These are phyloP conservation scores for Backusella circina DNA, from an alignment of 192 early-diverging fungal species.

Conservation along the genomic window DNA sequence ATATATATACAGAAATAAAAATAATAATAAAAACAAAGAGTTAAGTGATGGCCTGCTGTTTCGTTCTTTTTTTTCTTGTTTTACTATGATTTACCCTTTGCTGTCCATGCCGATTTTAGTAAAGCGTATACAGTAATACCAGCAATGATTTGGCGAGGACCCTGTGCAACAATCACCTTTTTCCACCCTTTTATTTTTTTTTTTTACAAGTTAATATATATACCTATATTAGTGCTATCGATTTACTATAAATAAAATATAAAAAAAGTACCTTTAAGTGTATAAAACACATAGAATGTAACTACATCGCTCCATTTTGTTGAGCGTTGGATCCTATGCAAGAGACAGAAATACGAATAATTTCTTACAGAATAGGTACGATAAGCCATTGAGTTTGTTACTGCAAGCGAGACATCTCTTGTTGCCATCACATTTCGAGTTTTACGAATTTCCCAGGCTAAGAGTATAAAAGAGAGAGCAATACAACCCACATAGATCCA, in stretches of 20 bases:
- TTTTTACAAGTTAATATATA: not conserved
- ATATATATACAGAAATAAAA: not conserved
- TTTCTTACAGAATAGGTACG: constrained; percentile 69
- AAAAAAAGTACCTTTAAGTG: constrained; percentile 60
- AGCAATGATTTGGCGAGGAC: constrained; percentile 74
- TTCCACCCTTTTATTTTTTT: constrained; percentile 66
- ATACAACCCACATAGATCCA: constrained; percentile 62
- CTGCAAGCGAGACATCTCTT: constrained; percentile 73
- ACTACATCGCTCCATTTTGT: constrained; percentile 61
- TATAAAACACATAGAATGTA: constrained; percentile 86
- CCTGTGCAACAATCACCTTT: constrained; percentile 76
- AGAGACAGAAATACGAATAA: constrained; percentile 83
- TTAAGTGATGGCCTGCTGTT: not conserved
- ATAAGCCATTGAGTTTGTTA: constrained; percentile 72
- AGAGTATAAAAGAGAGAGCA: constrained; percentile 61
- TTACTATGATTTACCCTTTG: not conserved
- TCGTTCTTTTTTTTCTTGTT: not conserved
- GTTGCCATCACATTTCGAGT: constrained; percentile 59
- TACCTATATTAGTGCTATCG: not conserved
- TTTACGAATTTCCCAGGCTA: constrained; percentile 68
- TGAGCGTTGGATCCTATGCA: constrained; percentile 64
- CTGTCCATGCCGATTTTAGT: constrained; percentile 24
- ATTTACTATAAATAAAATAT: not conserved
- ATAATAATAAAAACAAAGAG: not conserved
- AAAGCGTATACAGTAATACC: constrained; percentile 47